phyloP scores from a whole-genome alignment of 768 basidiomycete species.

The Lactarius sanguifluus region DNA sequence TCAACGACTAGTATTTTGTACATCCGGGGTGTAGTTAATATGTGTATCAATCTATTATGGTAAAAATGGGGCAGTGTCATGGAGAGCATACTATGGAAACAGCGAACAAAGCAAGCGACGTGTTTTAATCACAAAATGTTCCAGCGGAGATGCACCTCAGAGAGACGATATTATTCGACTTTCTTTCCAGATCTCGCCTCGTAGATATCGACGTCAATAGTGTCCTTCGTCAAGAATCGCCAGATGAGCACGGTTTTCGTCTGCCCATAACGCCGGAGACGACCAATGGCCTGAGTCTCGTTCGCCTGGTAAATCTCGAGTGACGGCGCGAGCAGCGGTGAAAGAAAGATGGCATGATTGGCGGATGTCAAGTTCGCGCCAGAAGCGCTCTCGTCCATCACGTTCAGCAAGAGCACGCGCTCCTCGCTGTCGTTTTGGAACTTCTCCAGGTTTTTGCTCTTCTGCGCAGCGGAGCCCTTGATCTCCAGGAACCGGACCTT shows the following conservation, averaged over 20 bases:
- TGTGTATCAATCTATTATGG: slow-evolving; percentile 6
- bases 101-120: slow-evolving; percentile 8
- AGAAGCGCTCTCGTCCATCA: slow-evolving; percentile 94
- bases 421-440: slow-evolving; percentile 83
- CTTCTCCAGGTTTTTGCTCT: slow-evolving; percentile 78
- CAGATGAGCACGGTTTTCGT: slow-evolving; percentile 76
- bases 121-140: background rate
- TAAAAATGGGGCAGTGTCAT: background rate
- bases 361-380: slow-evolving; percentile 91
- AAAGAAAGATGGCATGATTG: slow-evolving; percentile 94
- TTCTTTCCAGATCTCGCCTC: slow-evolving; percentile 44
- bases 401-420: slow-evolving; percentile 81
- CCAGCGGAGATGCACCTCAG: background rate
- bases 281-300: slow-evolving; percentile 81
- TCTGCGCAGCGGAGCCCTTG: slow-evolving; percentile 69
- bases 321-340: slow-evolving; percentile 79
- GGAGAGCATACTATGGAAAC: slow-evolving; percentile 9
- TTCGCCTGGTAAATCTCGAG: slow-evolving; percentile 85
- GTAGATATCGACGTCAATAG: slow-evolving; percentile 86
- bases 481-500: slow-evolving; percentile 79
- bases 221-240: slow-evolving; percentile 81
- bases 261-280: slow-evolving; percentile 83
- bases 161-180: slow-evolving; percentile 12
- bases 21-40: slow-evolving; percentile 3
- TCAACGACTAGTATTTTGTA: background rate